Base-by-base conservation (phyloP, 2,329 filamentous ascomycete species). In the Fusarium devonianum region DNA sequence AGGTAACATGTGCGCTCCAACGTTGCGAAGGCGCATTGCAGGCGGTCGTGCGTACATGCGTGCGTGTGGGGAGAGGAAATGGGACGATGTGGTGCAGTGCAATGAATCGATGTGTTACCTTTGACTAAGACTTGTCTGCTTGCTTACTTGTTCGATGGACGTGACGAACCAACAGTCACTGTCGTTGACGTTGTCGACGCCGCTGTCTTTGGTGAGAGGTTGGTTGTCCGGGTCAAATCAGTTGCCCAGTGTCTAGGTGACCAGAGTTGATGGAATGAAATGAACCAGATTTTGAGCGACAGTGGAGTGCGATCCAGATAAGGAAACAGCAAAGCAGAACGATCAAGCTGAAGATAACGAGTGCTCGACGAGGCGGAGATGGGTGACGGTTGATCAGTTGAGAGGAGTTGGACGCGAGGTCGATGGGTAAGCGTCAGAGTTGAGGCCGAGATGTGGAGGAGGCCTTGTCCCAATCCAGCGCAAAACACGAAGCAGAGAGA, bases 241-340 rank as follows among this genome's bases (percentile, higher is more conserved):
- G 51, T 55, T 44, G 52, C 47, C 46, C 29, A 56, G 29, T 39
- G 34, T 48, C 26, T 14, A 22, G 26, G 37, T 43, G 30, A 54
- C 47, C 52, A 44, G 41, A 47, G 33, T 38, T 33, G 38, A 58
- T 49, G 53, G 53, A 55, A 57, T 60, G 57, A 44, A 38, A 50
- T 25, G 17, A 40, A 40, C 41, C 33, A 28, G 34, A 36, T 46
- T n/a, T n/a, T 52, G 30, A 28, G 39, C 26, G 48, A 39, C 44
- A 40, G 35, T 35, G 21, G 34, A 22, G 33, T 40, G 39, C n/a
- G 19, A 16, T 49, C 28, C 13, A 17, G 30, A 37, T 18, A 26
- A 37, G 26, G 14, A 22, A 49, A 35, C 49, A 44, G 29, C 32
- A 49, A 38, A 38, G 19, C 40, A 30, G 28, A n/a, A n/a, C n/a